A percentile compares a stretch with the other conserved stretches of the same genome.
Conservation (phyloP, 139 green algal species). For the Coelastrella sp. region DNA sequence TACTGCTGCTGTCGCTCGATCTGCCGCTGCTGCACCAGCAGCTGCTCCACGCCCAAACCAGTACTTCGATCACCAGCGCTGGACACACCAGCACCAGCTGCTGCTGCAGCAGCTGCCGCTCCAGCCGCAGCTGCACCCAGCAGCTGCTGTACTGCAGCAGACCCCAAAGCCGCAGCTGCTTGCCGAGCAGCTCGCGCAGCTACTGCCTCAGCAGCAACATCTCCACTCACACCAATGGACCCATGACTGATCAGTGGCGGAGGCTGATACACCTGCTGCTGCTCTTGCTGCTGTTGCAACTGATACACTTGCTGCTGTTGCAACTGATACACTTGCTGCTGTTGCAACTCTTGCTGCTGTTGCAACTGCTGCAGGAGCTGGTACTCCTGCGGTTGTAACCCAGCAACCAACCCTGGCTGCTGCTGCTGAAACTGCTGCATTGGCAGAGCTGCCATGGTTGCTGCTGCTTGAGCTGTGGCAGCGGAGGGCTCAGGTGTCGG, state of each 20-base stretch:
- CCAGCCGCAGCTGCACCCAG: constrained; percentile 1
- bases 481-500: constrained; percentile 5
- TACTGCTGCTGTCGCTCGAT: constrained; percentile 16
- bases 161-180: not conserved
- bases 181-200: constrained; percentile 10
- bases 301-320: constrained; percentile 9
- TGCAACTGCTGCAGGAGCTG: constrained; percentile 30
- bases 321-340: not conserved
- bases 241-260: not conserved
- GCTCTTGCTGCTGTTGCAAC: constrained; percentile 21
- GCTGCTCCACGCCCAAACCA: not conserved
- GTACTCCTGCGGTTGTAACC: not conserved
- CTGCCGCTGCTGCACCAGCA: constrained; percentile 34
- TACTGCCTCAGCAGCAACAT: constrained; percentile 44
- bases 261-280: constrained; percentile 28
- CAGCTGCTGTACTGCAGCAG: too few relatives aligned
- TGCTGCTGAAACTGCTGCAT: constrained; percentile 40
- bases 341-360: constrained; percentile 34
- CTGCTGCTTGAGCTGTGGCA: constrained; percentile 2
- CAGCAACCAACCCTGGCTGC: not conserved
- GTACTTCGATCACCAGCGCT: not conserved
- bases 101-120: constrained; percentile 22
- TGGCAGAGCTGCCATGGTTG: not conserved
- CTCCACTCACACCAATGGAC: constrained; percentile 6
- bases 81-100: not conserved